These are phyloP conservation scores for Meredithiella fracta DNA, from an alignment of 2,329 filamentous ascomycete genomes.

Conservation along the genomic window DNA sequence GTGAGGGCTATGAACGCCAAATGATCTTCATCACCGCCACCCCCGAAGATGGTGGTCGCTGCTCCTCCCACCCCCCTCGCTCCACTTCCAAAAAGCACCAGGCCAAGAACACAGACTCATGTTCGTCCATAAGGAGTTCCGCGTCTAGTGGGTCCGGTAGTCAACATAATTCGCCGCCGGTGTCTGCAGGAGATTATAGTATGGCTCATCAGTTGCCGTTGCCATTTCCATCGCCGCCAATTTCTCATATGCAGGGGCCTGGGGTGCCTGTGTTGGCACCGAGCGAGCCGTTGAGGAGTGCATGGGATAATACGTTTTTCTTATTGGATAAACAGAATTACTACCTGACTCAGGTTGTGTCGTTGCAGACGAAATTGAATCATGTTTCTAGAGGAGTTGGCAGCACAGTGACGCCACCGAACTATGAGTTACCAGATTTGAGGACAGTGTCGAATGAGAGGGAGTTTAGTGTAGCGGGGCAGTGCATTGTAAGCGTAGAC, in stretches of 20 bases:
- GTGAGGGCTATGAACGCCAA: slow-evolving; percentile 45
- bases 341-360: slow-evolving; percentile 26
- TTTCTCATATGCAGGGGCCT: slow-evolving; percentile 5
- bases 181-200: background rate
- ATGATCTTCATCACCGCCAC: slow-evolving; percentile 49
- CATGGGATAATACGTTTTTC: slow-evolving; percentile 32
- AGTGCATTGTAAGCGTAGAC: slow-evolving; percentile 24
- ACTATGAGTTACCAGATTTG: slow-evolving; percentile 25
- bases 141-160: slow-evolving; percentile 20
- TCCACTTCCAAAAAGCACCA: slow-evolving; percentile 20
- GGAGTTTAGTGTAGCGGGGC: slow-evolving; percentile 27
- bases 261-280: slow-evolving; percentile 1
- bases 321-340: slow-evolving; percentile 25
- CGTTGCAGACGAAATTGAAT: slow-evolving; percentile 27
- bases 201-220: slow-evolving; percentile 8
- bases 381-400: slow-evolving; percentile 3
- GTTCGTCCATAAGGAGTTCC: slow-evolving; percentile 15
- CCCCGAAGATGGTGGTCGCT: slow-evolving; percentile 34
- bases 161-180: slow-evolving; percentile 3
- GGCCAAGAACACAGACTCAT: background rate
- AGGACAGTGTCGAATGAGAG: slow-evolving; percentile 22
- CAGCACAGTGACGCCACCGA: slow-evolving; percentile 16
- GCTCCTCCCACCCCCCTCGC: slow-evolving; percentile 38
- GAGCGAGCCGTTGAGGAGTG: slow-evolving; percentile 28
- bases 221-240: slow-evolving; percentile 1